These are phyloP conservation scores for Trichoderma sp. DNA, from an alignment of 2,329 filamentous ascomycete genomes.

Conservation along the genomic window DNA sequence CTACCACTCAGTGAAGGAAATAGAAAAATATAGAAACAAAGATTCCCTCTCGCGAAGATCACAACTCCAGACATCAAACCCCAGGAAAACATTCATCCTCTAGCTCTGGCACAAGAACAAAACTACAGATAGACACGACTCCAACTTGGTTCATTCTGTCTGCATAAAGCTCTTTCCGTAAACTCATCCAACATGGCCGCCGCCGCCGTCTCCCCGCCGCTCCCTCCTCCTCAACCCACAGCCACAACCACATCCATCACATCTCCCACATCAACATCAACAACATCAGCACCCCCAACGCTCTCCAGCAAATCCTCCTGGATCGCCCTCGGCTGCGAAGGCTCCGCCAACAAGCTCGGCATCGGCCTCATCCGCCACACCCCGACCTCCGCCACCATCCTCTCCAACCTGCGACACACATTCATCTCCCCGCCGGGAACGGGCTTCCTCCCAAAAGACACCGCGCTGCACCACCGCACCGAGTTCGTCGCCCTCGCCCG, in stretches of 20 bases:
- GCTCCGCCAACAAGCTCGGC: constrained; percentile 96
- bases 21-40: not conserved
- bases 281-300: not conserved
- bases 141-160: not conserved
- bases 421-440: constrained; percentile 90
- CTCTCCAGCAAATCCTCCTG: constrained; percentile 39
- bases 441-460: constrained; percentile 96
- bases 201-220: constrained; percentile 9
- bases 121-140: not conserved
- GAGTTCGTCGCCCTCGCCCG: constrained; percentile 84
- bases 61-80: not conserved
- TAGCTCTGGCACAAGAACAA: not conserved
- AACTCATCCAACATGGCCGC: constrained; percentile 17
- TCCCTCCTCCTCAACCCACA: not conserved
- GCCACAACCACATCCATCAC: constrained; percentile 1
- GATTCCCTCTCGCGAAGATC: not conserved
- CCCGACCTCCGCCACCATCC: constrained; percentile 62
- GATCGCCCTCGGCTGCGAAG: constrained; percentile 71
- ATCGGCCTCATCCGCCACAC: constrained; percentile 88
- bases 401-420: constrained; percentile 93
- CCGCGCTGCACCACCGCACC: constrained; percentile 84
- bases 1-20: not conserved
- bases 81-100: not conserved
- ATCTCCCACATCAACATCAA: constrained; percentile 2
- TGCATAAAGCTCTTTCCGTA: not conserved